Evolutionary conservation across 208 protist genomes (phyloP).

Genomic region (Trypanosoma brucei): DNA sequence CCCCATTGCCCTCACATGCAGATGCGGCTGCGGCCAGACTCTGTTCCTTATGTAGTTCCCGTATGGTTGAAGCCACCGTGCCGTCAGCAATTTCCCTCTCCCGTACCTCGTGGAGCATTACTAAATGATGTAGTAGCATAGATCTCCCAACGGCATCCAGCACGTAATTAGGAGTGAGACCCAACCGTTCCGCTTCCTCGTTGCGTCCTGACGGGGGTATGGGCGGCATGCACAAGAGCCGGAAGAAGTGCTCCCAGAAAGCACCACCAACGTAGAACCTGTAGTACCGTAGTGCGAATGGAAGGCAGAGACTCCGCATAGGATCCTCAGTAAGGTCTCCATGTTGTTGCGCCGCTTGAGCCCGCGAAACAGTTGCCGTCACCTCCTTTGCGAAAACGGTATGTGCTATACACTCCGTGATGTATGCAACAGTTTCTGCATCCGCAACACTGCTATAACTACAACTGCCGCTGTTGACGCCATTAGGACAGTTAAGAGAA

Average conservation of each 20-base stretch:
- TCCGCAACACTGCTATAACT: conserved; percentile 11
- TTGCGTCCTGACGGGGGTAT: conserved; percentile 36
- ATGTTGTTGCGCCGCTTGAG: conserved; percentile 55
- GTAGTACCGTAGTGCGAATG: conserved; percentile 66
- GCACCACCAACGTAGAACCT: conserved; percentile 54
- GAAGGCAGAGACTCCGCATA: conserved; percentile 66
- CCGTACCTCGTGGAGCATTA: conserved; percentile 55
- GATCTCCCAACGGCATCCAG: conserved; percentile 79
- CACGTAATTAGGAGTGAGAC: conserved; percentile 65
- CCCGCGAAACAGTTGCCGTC: conserved; percentile 62
- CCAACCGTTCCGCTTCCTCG: conserved; percentile 35
- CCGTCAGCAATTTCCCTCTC: conserved; percentile 61
- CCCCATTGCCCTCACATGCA: not conserved
- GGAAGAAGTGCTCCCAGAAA: conserved; percentile 73
- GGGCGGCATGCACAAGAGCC: conserved; percentile 75
- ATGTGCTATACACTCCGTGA: conserved; percentile 59
- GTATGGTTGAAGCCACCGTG: conserved; percentile 35
- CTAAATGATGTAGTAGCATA: conserved; percentile 81
- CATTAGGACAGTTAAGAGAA: not conserved
- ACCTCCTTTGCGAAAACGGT: conserved; percentile 77
- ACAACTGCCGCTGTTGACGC: not conserved
- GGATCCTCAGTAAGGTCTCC: conserved; percentile 71
- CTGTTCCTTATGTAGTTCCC: not conserved
- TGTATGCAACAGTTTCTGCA: conserved; percentile 29
- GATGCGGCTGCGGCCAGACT: not conserved